A percentile compares a stretch with the other conserved stretches of the same genome.
phyloP scores from a whole-genome alignment of 2,329 filamentous ascomycete genomes.

The Ophiostoma sp. region DNA sequence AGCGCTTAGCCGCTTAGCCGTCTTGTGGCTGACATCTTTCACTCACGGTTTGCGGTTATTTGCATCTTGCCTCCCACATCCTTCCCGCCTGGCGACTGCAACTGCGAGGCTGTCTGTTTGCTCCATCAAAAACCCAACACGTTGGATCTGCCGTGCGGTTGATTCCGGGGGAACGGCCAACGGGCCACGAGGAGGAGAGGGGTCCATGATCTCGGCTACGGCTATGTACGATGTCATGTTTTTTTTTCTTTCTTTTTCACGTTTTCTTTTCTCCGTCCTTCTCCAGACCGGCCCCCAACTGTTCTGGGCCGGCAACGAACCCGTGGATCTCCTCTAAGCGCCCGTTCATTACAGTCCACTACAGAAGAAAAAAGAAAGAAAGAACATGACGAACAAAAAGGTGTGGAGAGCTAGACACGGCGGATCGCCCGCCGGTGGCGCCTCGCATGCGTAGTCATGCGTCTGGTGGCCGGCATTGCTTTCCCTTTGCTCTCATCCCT shows the following conservation, averaged over 20 bases:
- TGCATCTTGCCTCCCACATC: neutral
- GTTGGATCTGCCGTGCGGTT: neutral
- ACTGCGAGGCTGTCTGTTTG: neutral
- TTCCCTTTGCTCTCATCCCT: neutral
- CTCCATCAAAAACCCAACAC: neutral
- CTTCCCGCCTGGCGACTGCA: neutral
- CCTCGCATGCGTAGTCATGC: neutral
- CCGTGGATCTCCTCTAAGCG: neutral
- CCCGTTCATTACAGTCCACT: neutral
- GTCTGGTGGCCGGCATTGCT: neutral
- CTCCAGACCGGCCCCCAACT: neutral
- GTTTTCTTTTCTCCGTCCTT: neutral
- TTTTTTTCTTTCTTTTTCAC: neutral
- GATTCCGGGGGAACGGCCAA: neutral
- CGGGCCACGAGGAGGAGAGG: neutral
- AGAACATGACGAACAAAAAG: neutral
- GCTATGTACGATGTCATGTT: neutral
- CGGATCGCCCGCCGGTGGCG: neutral
- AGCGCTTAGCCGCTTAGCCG: conserved; percentile 23
- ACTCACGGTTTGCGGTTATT: neutral
- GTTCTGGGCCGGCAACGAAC: neutral
- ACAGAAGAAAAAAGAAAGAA: neutral
- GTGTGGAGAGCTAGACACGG: neutral
- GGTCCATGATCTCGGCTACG: neutral
- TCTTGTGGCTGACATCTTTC: neutral